These are phyloP conservation scores for Colletotrichum cuscutae DNA, from an alignment of 2,329 filamentous ascomycete genomes.

Conservation along the genomic window DNA sequence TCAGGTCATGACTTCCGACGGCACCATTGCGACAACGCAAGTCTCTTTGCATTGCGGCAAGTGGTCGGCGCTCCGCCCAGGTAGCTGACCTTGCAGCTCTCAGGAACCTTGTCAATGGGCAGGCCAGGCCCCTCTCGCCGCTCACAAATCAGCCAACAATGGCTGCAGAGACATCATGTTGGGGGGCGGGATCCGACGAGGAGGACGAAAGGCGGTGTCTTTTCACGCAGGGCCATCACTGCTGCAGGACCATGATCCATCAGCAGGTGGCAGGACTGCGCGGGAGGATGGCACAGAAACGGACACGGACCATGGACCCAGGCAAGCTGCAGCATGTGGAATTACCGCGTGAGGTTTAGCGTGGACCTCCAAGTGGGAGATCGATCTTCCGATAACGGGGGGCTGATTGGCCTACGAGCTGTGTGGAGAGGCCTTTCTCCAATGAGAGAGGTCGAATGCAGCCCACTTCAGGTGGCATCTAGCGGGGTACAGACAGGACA, in stretches of 20 bases:
- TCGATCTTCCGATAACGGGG: conserved; percentile 34
- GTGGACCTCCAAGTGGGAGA: neutral
- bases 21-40: neutral
- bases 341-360: conserved; percentile 19
- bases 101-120: neutral
- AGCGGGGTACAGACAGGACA: conserved; percentile 28
- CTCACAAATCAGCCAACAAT: conserved; percentile 14
- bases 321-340: conserved; percentile 35
- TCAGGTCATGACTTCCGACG: neutral
- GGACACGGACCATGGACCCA: conserved; percentile 18
- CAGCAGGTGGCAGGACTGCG: neutral
- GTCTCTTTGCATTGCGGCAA: neutral
- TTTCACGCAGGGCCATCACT: neutral
- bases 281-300: conserved; percentile 2
- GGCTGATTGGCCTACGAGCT: conserved; percentile 19
- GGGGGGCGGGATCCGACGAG: neutral
- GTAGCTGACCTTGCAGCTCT: neutral
- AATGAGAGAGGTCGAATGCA: neutral
- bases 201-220: conserved; percentile 30
- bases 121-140: conserved; percentile 6
- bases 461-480: conserved; percentile 32
- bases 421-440: neutral
- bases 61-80: neutral
- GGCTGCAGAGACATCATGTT: neutral
- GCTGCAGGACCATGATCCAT: conserved; percentile 6